Conservation (phyloP, 2,329 filamentous ascomycete species). For the Neofusicoccum umdonicola region DNA sequence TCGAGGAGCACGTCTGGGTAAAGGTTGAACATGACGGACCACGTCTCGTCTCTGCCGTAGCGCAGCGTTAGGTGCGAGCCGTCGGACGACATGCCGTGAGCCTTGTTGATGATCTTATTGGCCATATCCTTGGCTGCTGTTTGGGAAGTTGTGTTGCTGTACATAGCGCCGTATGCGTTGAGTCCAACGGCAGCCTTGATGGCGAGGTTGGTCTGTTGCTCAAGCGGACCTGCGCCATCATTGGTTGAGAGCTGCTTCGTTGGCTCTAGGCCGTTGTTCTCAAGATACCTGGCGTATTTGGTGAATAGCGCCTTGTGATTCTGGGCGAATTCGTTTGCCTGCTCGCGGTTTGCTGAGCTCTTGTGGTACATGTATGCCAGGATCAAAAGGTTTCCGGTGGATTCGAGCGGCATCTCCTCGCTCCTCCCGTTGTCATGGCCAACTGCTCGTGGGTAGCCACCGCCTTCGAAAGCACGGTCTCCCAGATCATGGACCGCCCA, state of each 20-base stretch:
- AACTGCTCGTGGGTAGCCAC: constrained; percentile 39
- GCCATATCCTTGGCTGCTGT: background rate
- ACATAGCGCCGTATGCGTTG: constrained; percentile 44
- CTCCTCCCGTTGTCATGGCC: constrained; percentile 39
- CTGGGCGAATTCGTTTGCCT: constrained; percentile 24
- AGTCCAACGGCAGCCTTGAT: constrained; percentile 49
- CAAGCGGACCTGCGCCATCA: constrained; percentile 40
- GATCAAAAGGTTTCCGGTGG: constrained; percentile 41
- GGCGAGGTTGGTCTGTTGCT: constrained; percentile 48
- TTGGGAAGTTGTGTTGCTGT: constrained; percentile 23
- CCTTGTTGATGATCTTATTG: background rate
- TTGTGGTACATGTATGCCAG: constrained; percentile 39
- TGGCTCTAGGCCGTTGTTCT: constrained; percentile 39
- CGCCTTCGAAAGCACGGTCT: background rate
- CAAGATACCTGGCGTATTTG: constrained; percentile 42
- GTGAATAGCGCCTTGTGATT: constrained; percentile 36
- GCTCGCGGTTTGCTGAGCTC: constrained; percentile 37
- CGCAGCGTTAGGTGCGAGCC: constrained; percentile 38
- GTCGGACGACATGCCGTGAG: constrained; percentile 20
- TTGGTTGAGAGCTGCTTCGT: constrained; percentile 43
- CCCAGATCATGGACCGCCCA: constrained; percentile 44
- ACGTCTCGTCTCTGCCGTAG: constrained; percentile 35
- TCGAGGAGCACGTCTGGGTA: constrained; percentile 41
- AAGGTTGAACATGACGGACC: constrained; percentile 43
- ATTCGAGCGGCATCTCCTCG: constrained; percentile 44